phyloP scores from a whole-genome alignment of 805 yeast species.

The Candida sakaeoensis region DNA sequence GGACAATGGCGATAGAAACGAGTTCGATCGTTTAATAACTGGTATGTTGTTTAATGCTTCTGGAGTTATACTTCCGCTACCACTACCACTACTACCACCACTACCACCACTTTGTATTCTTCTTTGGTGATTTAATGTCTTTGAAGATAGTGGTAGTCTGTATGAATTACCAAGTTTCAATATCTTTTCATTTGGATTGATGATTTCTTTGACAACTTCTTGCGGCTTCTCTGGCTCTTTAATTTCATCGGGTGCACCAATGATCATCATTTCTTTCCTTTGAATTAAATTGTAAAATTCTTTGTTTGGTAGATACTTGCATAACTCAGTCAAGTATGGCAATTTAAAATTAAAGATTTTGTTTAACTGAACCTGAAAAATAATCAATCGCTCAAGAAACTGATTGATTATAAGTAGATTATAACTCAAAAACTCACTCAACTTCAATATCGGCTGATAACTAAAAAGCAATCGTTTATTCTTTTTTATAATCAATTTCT shows the following conservation, averaged over 20 bases:
- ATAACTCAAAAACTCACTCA: constrained; percentile 25
- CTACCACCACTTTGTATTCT: constrained; percentile 15
- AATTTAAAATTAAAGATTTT: constrained; percentile 18
- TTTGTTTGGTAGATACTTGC: constrained; percentile 19
- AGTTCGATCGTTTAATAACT: constrained; percentile 5
- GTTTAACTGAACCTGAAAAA: constrained; percentile 18
- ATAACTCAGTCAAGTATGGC: constrained; percentile 25
- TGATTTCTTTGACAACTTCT: constrained; percentile 8
- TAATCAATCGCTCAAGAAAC: constrained; percentile 26
- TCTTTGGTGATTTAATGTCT: constrained; percentile 25
- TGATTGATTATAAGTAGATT: constrained; percentile 27
- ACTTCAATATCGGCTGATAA: constrained; percentile 25
- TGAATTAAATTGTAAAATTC: constrained; percentile 27
- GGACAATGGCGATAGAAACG: constrained; percentile 1
- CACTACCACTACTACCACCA: too few relatives aligned
- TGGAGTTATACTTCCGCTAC: constrained; percentile 9
- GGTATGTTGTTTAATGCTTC: constrained; percentile 11
- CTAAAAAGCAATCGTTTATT: constrained; percentile 14
- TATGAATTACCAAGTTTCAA: constrained; percentile 29
- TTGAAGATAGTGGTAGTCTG: constrained; percentile 25
- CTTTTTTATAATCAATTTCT: background rate
- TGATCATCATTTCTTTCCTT: constrained; percentile 28
- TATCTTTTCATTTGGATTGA: constrained; percentile 18
- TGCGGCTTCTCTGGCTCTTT: constrained; percentile 9
- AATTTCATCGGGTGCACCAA: constrained; percentile 16